Evolutionary conservation across 805 yeast species (phyloP), one percentile per base, ranked within the genome.

Genomic region (Wickerhamiella spandovensis): DNA sequence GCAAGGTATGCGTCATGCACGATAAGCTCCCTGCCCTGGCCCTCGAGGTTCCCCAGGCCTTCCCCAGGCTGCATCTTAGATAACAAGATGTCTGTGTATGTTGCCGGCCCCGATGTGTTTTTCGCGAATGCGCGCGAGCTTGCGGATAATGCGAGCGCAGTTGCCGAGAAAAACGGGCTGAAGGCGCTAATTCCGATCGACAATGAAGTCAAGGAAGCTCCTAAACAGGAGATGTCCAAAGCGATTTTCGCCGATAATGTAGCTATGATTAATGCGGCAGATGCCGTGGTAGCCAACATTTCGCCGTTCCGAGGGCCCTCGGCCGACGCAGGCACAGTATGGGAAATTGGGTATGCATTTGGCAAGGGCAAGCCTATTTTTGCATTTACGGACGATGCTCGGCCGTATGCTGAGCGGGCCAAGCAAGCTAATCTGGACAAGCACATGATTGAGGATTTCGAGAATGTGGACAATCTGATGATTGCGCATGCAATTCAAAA

Each of bases 81-180:
- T 35, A 39, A 39, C 43, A n/a, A n/a, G 15, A 43, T 43, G 45
- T 17, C 45, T 13, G 32, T 43, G 17, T 51, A 51, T 32, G 43
- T 51, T 13, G 54, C 54, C 17, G 54, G 54, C 6, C 54, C 54
- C 2, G 54, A 51, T 20, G 51, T 51, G 43, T 51, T 51, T 21
- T 51, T 45, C 45, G 43, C 47, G 1, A 43, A 51, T 23, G 48
- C 50, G 6, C 13, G 24, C 6, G 46, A 48, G 37, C 30, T 45
- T n/a, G 51, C 54, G 9, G 43, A 43, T 8, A 10, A 21, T 7
- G 51, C 51, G 5, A 44, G 44, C 13, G 28, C 22, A 4, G 43
- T 38, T 10, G 50, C 51, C n/a, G 9, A 8, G 3, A 32, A 22
- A 7, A 41, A 49, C 24, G 54, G 54, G 32, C 3, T 48, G 9